Conservation (phyloP, 139 green algal genomes). For the Chlamydomonas sp. region DNA sequence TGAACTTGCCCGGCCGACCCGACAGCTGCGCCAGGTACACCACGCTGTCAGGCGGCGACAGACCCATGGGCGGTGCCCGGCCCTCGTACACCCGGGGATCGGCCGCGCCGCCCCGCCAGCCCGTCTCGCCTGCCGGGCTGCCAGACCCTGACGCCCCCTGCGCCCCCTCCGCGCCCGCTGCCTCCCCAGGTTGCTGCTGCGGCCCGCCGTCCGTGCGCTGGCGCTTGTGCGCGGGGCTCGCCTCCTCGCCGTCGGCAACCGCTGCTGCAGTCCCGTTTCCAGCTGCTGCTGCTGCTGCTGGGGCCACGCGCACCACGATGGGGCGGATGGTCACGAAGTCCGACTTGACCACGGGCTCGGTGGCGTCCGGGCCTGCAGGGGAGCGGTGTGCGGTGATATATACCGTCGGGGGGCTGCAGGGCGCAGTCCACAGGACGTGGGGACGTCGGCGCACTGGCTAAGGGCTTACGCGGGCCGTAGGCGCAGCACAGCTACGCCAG, state of each 20-base stretch:
- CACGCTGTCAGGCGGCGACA: slow-evolving; percentile 2
- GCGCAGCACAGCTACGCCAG: too few relatives aligned
- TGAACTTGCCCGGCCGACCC: slow-evolving; percentile 88
- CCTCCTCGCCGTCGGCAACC: background rate
- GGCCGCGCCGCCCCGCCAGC: too few relatives aligned
- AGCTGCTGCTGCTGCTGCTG: background rate
- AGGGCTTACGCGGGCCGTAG: too few relatives aligned
- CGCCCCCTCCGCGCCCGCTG: too few relatives aligned
- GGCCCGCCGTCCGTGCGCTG: background rate
- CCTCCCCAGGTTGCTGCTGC: too few relatives aligned
- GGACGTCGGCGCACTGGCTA: too few relatives aligned
- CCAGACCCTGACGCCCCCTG: too few relatives aligned
- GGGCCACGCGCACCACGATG: background rate
- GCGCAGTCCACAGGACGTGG: too few relatives aligned
- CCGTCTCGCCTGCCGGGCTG: too few relatives aligned
- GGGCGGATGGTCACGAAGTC: slow-evolving; percentile 17
- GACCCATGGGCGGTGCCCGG: slow-evolving; percentile 10
- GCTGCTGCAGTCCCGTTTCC: background rate
- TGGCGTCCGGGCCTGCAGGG: background rate
- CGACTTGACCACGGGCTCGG: background rate
- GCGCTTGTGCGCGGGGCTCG: slow-evolving; percentile 2
- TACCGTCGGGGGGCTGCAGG: too few relatives aligned
- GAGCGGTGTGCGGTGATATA: too few relatives aligned
- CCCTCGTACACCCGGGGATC: background rate
- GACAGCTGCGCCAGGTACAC: slow-evolving; percentile 85